Base-by-base conservation (phyloP, 2,329 filamentous ascomycete genomes). In the Byssochlamys sp. region DNA sequence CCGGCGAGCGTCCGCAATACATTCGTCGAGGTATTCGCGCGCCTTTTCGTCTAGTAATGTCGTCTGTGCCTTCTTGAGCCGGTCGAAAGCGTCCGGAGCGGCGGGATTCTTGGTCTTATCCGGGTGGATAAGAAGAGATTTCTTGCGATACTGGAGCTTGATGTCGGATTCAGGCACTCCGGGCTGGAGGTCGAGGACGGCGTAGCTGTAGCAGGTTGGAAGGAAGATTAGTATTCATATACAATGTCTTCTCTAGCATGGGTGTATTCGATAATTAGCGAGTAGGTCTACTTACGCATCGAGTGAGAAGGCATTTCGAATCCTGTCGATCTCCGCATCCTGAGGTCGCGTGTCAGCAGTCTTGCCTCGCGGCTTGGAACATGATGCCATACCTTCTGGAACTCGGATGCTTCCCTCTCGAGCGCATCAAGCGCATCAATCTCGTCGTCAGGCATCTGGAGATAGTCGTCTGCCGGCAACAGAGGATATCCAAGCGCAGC, bases 101-200 rank as follows among this genome's bases (percentile, higher is more conserved):
- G 81, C 83, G 0, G 90, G 87, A 70, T 99, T 97, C 69, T 86
- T 86, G 57, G 94, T 96, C 75, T 99, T 99, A 79, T 99, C 94
- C 5, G 94, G 94, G 78, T 99, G 94, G 78, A 99, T 97, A 53
- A 99, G 85, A 58, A 99, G 86, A n/a, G 94, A 99, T 75, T 96
- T 97, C 68, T 90, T 91, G 79, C 94, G 91, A 78, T 97, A 99
- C 64, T 84, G 84, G 65, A 87, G 80, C 77, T 96, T 97, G 80
- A 99, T 97, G 77, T 97, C 94, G 59, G 90, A 91, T 66, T 97
- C 92, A 57, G 94, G 85, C 24, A 97, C 90, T 70, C 94, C 94
- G 2, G 94, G 94, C 72, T 96, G 91, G 52, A 99, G 88, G 73
- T 95, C 94, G 52, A 99, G 86, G 53, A 99, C 90, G 54, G 92